A percentile compares a stretch with the other conserved stretches of the same genome.
Conservation (phyloP, 2,329 filamentous ascomycete species). For the Proliferodiscus dingleyae region DNA sequence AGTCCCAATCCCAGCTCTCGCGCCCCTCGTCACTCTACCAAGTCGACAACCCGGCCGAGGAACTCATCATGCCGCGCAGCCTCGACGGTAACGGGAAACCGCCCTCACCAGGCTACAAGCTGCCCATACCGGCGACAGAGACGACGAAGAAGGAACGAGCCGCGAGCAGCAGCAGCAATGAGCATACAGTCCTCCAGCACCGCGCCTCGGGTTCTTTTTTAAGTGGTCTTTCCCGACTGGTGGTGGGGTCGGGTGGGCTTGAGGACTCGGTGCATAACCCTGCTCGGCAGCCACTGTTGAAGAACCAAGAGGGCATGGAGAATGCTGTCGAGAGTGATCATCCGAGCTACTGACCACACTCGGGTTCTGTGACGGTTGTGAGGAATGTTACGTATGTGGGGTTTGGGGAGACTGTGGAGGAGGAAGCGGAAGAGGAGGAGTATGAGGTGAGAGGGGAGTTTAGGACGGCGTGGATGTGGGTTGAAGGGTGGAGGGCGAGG, state of each 20-base stretch:
- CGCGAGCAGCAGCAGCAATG: neutral
- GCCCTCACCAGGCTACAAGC: constrained; percentile 14
- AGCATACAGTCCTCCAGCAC: constrained; percentile 2
- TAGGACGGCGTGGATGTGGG: constrained; percentile 17
- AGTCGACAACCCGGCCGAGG: constrained; percentile 6
- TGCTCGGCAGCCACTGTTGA: constrained; percentile 4
- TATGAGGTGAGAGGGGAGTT: constrained; percentile 4
- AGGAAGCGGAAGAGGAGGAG: neutral
- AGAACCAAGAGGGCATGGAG: neutral
- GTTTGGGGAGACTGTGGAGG: neutral
- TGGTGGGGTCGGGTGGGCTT: constrained; percentile 8
- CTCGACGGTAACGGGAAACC: constrained; percentile 16
- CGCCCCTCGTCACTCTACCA: constrained; percentile 11
- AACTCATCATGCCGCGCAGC: constrained; percentile 7
- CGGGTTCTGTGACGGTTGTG: constrained; percentile 1
- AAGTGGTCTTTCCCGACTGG: constrained; percentile 7
- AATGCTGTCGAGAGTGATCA: constrained; percentile 1
- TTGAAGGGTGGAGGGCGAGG: constrained; percentile 19
- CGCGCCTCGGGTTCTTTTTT: constrained; percentile 9
- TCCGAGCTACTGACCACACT: constrained; percentile 12
- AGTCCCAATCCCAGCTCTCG: too few relatives aligned
- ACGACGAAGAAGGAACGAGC: neutral
- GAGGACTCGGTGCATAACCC: constrained; percentile 19
- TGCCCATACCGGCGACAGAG: too few relatives aligned
- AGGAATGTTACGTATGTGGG: constrained; percentile 4